Evolutionary conservation across 495 filamentous ascomycete species (phyloP).

Genomic region (Aspergillus leporis): DNA sequence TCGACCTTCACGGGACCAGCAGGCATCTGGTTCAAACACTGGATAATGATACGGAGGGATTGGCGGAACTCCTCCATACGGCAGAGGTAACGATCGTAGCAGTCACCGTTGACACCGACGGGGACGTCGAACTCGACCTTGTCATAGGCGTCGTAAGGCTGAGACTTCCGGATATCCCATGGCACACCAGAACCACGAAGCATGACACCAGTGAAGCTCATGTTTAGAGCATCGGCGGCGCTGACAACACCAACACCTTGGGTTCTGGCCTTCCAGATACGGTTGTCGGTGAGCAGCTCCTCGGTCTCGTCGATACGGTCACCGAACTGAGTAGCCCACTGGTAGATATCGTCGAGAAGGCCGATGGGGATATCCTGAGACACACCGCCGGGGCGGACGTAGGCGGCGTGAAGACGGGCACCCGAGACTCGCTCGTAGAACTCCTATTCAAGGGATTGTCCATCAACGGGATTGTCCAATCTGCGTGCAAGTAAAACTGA

Average conservation of each 20-base stretch:
- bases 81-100: conserved; percentile 98
- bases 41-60: conserved; percentile 94
- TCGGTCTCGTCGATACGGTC: conserved; percentile 99
- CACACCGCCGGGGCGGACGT: conserved; percentile 96
- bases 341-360: conserved; percentile 98
- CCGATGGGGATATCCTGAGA: conserved; percentile 93
- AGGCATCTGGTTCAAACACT: conserved; percentile 99
- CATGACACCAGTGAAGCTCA: conserved; percentile 96
- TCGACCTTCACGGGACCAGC: conserved; percentile 90
- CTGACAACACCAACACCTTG: conserved; percentile 88
- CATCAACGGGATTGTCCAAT: neutral
- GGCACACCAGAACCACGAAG: conserved; percentile 95
- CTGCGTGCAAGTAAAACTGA: neutral
- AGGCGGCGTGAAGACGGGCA: conserved; percentile 96
- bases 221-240: conserved; percentile 91
- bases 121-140: conserved; percentile 98
- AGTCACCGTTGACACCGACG: conserved; percentile 95
- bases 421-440: conserved; percentile 99
- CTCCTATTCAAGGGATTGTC: conserved; percentile 59
- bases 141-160: conserved; percentile 97
- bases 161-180: conserved; percentile 94
- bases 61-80: conserved; percentile 99
- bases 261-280: conserved; percentile 95
- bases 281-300: conserved; percentile 97
- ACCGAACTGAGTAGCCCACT: conserved; percentile 99